These are phyloP conservation scores for Podospora didyma DNA, from an alignment of 495 filamentous ascomycete species.

Conservation along the genomic window DNA sequence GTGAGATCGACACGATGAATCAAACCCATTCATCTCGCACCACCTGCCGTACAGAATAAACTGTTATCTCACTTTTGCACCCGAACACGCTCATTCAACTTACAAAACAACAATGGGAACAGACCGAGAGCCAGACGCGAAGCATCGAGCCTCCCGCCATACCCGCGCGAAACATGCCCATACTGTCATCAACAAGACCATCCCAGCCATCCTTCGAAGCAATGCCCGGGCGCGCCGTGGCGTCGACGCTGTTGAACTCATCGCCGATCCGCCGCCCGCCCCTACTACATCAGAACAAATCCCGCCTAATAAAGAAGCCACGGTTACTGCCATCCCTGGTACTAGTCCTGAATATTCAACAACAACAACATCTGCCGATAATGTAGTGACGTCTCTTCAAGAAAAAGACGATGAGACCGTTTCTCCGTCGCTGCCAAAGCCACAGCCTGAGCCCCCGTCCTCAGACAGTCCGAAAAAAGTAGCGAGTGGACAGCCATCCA, in stretches of 20 bases:
- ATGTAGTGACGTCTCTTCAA: background rate
- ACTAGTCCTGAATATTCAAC: too few species aligned
- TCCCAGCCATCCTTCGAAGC: constrained; percentile 45
- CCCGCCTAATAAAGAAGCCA: too few species aligned
- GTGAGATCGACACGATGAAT: too few species aligned
- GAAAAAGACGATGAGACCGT: background rate
- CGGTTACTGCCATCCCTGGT: too few species aligned
- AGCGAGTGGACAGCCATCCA: too few species aligned
- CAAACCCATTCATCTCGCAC: too few species aligned
- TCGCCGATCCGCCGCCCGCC: constrained; percentile 28
- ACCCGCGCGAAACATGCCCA: constrained; percentile 48
- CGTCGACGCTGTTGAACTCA: constrained; percentile 42
- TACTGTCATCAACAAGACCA: constrained; percentile 46
- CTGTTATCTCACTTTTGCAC: too few species aligned
- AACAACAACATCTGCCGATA: too few species aligned
- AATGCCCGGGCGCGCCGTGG: constrained; percentile 48
- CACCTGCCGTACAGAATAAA: too few species aligned
- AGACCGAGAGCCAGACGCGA: background rate
- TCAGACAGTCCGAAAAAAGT: constrained; percentile 19
- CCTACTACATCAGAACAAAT: constrained; percentile 3
- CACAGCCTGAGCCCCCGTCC: too few species aligned
- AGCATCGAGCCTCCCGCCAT: constrained; percentile 2
- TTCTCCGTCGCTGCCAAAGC: too few species aligned
- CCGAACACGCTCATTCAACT: too few species aligned
- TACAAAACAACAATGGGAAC: constrained; percentile 1